Base-by-base conservation (phyloP, 73 alveolate genomes). In the Symbiodinium pilosum region DNA sequence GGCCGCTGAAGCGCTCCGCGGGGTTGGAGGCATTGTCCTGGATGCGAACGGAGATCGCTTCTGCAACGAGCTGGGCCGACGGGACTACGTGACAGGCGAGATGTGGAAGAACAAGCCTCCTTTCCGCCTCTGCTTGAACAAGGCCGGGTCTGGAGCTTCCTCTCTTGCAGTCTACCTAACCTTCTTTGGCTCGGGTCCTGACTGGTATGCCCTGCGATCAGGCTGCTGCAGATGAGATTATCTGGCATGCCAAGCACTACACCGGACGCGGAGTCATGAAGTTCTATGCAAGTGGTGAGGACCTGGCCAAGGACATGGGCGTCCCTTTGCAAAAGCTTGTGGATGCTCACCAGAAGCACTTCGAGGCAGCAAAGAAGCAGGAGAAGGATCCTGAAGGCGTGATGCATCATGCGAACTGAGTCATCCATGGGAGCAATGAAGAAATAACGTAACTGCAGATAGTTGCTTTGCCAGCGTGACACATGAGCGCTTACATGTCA, bases 1-100 rank as follows among this genome's bases (percentile, higher is more conserved):
- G 93, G 99, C 99, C 3, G 99, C 99, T 9, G 99, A 99, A 92
- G 98, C 99, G 95, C 99, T 99, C 51, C 94, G 99, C 40, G 99
- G 99, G 1, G 99, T 99, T 47, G 99, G 99, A 21, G 99, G 99
- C 75, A 54, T 98, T 89, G 86, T 99, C 91, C 93, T 99, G 68
- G 93, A 99, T 83, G 99, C 99, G 84, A 93, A 99, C 83, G 99
- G 99, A 24, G 83, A 99, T 89, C 99, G 99, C 87, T 99, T 99
- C 94, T 97, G 99, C 88, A 95, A 99, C 92, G 99, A 99, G 99
- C 98, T 99, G 85, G 99, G 99, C 21, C 93, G 99, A 28, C 98
- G 99, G 42, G 98, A 92, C 92, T 71, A 73, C 68, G 98, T 92
- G 43, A 92, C 99, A 14, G 96, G 95, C 7, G 95, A 88, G 86